phyloP scores from a whole-genome alignment of 2,329 filamentous ascomycete species.

The Botrytis elliptica region DNA sequence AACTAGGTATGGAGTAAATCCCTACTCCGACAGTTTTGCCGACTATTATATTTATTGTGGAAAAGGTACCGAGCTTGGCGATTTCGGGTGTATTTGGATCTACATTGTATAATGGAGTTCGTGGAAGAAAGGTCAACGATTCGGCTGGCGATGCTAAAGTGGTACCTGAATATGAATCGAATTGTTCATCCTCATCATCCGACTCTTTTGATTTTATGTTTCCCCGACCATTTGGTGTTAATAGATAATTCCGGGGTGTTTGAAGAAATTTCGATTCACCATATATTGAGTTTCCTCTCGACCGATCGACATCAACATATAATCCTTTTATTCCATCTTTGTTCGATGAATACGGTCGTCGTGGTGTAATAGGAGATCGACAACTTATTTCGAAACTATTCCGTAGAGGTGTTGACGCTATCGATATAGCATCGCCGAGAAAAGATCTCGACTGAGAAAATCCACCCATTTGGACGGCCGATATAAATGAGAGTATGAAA shows the following conservation, averaged over 20 bases:
- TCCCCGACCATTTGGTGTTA: background rate
- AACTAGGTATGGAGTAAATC: conserved; percentile 56
- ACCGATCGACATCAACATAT: background rate
- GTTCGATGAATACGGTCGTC: background rate
- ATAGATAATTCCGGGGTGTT: background rate
- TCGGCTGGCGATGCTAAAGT: background rate
- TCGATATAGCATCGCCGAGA: background rate
- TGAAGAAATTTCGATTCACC: background rate
- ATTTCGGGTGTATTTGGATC: background rate
- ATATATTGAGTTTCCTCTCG: background rate
- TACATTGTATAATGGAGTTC: background rate
- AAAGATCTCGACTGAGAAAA: background rate
- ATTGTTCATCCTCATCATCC: background rate
- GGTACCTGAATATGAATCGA: background rate
- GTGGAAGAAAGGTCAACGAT: background rate
- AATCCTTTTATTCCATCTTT: background rate
- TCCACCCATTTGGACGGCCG: background rate
- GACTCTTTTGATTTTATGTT: background rate
- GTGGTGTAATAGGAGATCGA: background rate
- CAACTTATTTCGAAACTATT: background rate
- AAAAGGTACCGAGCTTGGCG: background rate
- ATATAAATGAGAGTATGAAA: background rate
- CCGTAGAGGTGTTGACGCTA: background rate
- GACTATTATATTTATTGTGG: background rate
- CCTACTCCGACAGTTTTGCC: conserved; percentile 42